Conservation (phyloP, 2,329 filamentous ascomycete species). For the Aspergillus floridensis region DNA sequence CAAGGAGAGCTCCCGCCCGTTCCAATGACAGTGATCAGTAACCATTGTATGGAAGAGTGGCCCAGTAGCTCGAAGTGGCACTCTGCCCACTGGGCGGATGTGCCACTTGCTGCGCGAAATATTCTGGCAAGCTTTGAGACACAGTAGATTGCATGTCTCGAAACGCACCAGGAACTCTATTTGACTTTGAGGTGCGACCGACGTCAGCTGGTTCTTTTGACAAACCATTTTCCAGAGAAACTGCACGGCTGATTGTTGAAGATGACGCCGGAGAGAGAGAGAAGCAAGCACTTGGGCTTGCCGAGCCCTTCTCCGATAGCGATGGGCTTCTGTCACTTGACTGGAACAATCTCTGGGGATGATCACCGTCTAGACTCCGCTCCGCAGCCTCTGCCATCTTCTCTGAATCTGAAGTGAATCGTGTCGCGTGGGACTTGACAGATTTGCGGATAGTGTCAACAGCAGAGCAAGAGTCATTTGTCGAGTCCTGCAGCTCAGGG, state of each 20-base stretch:
- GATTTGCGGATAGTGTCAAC: background rate
- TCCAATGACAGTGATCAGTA: constrained; percentile 8
- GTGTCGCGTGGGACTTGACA: background rate
- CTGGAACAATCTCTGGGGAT: background rate
- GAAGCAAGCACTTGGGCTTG: constrained; percentile 10
- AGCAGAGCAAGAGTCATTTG: background rate
- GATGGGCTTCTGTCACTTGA: constrained; percentile 2
- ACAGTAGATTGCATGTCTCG: constrained; percentile 9
- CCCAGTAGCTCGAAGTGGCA: constrained; percentile 15
- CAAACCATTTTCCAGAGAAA: constrained; percentile 18
- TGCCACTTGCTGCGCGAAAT: constrained; percentile 19
- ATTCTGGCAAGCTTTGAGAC: constrained; percentile 15
- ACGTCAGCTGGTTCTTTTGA: constrained; percentile 18
- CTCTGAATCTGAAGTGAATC: background rate
- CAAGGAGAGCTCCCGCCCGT: background rate
- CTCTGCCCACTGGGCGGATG: constrained; percentile 6
- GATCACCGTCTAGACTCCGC: background rate
- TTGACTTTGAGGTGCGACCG: constrained; percentile 10
- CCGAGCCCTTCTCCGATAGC: constrained; percentile 6
- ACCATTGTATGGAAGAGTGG: constrained; percentile 14
- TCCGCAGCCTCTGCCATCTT: background rate
- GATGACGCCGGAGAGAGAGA: constrained; percentile 19
- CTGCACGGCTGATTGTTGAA: constrained; percentile 17
- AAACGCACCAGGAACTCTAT: constrained; percentile 3
- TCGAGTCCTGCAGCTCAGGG: constrained; percentile 14